These are phyloP conservation scores for Nicotiana rustica DNA, from an alignment of 305 asterid species.

Conservation along the genomic window DNA sequence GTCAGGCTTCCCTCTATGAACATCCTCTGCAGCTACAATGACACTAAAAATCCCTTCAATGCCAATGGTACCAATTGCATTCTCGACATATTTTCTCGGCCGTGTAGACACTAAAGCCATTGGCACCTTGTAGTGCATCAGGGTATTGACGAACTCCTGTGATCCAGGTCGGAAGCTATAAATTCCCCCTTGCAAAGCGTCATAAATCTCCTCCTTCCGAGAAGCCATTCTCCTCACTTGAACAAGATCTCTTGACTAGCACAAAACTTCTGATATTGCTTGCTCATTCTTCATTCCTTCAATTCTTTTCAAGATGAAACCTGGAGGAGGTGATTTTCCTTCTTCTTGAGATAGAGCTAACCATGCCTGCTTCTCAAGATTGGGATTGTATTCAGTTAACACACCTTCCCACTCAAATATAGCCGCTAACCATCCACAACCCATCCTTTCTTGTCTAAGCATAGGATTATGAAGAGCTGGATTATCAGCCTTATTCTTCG, in stretches of 20 bases:
- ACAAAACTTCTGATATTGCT: slow-evolving; percentile 90
- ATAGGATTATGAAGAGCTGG: slow-evolving; percentile 83
- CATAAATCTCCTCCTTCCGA: slow-evolving; percentile 87
- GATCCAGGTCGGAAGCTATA: slow-evolving; percentile 85
- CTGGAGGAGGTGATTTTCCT: slow-evolving; percentile 81
- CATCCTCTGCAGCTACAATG: slow-evolving; percentile 87
- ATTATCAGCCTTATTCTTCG: slow-evolving; percentile 80
- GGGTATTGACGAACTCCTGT: slow-evolving; percentile 66
- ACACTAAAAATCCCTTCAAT: slow-evolving; percentile 73
- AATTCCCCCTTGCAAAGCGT: slow-evolving; percentile 76
- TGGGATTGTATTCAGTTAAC: slow-evolving; percentile 79
- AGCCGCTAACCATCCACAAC: slow-evolving; percentile 95
- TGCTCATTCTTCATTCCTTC: slow-evolving; percentile 98
- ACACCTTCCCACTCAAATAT: slow-evolving; percentile 98
- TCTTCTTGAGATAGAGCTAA: slow-evolving; percentile 80
- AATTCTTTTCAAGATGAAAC: slow-evolving; percentile 73
- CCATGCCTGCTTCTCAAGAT: slow-evolving; percentile 93
- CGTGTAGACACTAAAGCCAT: slow-evolving; percentile 92
- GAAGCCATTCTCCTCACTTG: slow-evolving; percentile 68
- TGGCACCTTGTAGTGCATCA: slow-evolving; percentile 79
- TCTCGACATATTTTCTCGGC: slow-evolving; percentile 74
- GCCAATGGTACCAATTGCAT: slow-evolving; percentile 69
- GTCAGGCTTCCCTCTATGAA: slow-evolving; percentile 89
- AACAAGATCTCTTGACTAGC: slow-evolving; percentile 90
- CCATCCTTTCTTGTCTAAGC: slow-evolving; percentile 94